These are phyloP conservation scores for Calonectria hongkongensis DNA, from an alignment of 2,329 filamentous ascomycete species.

Conservation along the genomic window DNA sequence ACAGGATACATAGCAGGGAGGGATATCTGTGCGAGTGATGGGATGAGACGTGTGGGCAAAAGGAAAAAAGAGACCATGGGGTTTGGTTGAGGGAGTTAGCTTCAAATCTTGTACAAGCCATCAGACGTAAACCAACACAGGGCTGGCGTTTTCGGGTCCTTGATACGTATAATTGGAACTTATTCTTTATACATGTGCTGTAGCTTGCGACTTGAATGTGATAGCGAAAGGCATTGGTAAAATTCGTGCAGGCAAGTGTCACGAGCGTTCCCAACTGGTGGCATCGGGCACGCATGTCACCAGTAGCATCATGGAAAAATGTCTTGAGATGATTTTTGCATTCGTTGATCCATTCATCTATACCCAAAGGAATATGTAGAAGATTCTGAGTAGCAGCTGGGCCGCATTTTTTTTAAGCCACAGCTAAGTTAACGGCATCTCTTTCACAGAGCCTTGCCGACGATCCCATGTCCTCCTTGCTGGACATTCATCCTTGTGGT, in stretches of 20 bases:
- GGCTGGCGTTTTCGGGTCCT: conserved; percentile 44
- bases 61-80: conserved; percentile 24
- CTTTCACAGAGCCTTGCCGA: conserved; percentile 2
- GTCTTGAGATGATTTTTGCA: conserved; percentile 41
- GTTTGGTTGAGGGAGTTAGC: conserved; percentile 28
- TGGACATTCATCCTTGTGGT: conserved; percentile 39
- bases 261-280: neutral
- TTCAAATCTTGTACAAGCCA: conserved; percentile 34
- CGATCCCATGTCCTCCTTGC: conserved; percentile 15
- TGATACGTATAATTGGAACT: conserved; percentile 52
- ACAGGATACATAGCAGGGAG: neutral
- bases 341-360: conserved; percentile 60
- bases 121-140: conserved; percentile 39
- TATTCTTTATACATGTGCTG: conserved; percentile 23
- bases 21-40: conserved; percentile 4
- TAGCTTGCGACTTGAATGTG: neutral
- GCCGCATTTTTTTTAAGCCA: conserved; percentile 39
- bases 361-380: conserved; percentile 60
- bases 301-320: neutral
- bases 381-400: conserved; percentile 56
- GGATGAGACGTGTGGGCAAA: conserved; percentile 33
- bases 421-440: conserved; percentile 30
- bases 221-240: neutral
- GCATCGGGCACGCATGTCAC: neutral
- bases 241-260: neutral